Evolutionary conservation across 257 asterid species (phyloP), one percentile per base, ranked within the genome.

Genomic region (Anisodus tanguticus): DNA sequence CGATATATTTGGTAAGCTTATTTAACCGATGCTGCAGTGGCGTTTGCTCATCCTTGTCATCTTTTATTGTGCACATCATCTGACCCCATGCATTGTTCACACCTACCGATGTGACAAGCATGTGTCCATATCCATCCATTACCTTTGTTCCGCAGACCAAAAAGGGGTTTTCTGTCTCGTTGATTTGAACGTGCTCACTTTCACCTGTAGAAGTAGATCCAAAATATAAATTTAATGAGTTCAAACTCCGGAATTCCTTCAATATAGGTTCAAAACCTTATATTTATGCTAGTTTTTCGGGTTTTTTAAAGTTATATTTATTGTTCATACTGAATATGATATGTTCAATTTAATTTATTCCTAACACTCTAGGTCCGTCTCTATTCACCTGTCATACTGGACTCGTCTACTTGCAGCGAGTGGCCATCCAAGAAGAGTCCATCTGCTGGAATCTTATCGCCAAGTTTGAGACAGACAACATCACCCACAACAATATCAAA

Each of bases 361-460:
- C 58, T 12, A 10, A 53, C 0, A 11, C 26, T 6, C 26, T 76
- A 51, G 26, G 63, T 77, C 63, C 4, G 19, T 26, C 26, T 26
- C 7, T 51, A 13, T 26, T 53, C n/a, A 77, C 91, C 90, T 5
- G 89, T 88, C 88, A 88, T 87, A 81, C 86, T 83, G 2, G 90
- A 87, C 64, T 88, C 90, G 5, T 91, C 90, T 11, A 89, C 92
- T 9, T 83, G 86, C 4, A 89, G 71, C 1, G 91, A 91, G 47
- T 88, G 81, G 3, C 92, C 92, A 1, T 88, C 90, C 51, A 89
- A 39, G 84, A 86, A 86, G 6, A 91, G 13, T 19, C 92, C 93
- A 68, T 91, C 92, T 0, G 90, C 93, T 7, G 92, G 90, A 10
- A 88, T 85, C 17, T 91, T 88, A 83, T 91, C 92, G 0, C 93